A percentile compares a stretch with the other conserved stretches of the same genome.
These are phyloP conservation scores for Turnera subulata DNA, from an alignment of 345 rosid genomes.

Conservation along the genomic window DNA sequence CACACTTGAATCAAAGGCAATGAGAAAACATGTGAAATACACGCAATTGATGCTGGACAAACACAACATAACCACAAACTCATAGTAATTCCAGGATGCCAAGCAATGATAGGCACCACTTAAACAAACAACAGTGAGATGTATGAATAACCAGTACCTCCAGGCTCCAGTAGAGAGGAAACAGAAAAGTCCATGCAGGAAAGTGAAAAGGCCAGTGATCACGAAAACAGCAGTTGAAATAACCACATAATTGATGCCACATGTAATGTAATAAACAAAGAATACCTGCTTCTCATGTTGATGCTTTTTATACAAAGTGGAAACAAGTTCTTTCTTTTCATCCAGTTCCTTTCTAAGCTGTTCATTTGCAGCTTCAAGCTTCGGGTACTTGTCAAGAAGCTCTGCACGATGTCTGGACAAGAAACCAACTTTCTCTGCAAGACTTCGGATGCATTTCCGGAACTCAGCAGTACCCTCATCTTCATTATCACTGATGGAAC, in stretches of 20 bases:
- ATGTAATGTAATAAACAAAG: no score
- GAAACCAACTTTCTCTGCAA: slow-evolving; percentile 78
- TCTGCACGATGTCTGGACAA: slow-evolving; percentile 70
- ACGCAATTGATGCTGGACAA: no score
- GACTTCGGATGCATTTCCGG: slow-evolving; percentile 62
- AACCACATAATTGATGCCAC: no score
- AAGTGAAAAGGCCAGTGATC: no score
- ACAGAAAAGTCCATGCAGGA: no score
- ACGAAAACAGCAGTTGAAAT: no score
- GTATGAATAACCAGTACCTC: not conserved
- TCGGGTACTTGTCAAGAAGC: slow-evolving; percentile 64
- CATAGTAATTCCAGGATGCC: no score
- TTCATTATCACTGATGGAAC: slow-evolving; percentile 63
- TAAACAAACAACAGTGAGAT: not conserved
- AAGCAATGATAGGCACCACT: not conserved
- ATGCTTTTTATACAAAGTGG: slow-evolving; percentile 75
- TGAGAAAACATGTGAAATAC: no score
- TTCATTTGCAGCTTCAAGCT: slow-evolving; percentile 65
- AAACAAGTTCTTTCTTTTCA: slow-evolving; percentile 72
- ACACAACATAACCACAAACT: no score
- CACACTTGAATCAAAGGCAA: no score
- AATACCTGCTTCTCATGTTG: slow-evolving; percentile 95
- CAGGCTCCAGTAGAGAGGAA: no score
- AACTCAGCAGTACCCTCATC: slow-evolving; percentile 72
- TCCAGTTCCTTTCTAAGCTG: slow-evolving; percentile 73